Conservation (phyloP, 306 rosid genomes). For the Amphicarpaea edgeworthii region DNA sequence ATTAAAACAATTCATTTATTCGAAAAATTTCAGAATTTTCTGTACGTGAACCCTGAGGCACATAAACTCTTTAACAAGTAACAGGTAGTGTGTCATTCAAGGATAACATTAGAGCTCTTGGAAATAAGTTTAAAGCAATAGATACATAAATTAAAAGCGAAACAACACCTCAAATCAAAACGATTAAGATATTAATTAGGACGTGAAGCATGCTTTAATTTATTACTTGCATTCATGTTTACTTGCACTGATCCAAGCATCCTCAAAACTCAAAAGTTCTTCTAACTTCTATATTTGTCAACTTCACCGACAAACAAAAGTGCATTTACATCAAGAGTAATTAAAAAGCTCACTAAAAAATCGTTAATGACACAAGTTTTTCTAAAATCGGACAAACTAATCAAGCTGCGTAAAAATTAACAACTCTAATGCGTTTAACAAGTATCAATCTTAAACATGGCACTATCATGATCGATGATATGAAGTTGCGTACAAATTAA, state of each 20-base stretch:
- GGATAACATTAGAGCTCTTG: neutral
- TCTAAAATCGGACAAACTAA: neutral
- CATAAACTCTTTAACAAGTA: too few species aligned
- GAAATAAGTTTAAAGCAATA: neutral
- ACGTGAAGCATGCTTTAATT: conserved; percentile 14
- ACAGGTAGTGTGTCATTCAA: neutral
- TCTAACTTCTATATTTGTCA: conserved; percentile 22
- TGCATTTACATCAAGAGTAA: neutral
- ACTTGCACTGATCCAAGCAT: neutral
- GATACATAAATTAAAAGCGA: neutral
- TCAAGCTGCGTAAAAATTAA: neutral
- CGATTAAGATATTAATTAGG: conserved; percentile 8
- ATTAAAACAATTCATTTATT: too few species aligned
- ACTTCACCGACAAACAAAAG: conserved; percentile 12
- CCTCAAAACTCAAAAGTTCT: conserved; percentile 1
- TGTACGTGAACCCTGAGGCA: too few species aligned
- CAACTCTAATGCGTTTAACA: neutral
- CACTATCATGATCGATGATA: neutral
- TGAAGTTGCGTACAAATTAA: too few species aligned
- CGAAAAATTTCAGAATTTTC: too few species aligned
- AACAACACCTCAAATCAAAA: conserved; percentile 1
- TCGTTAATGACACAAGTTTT: neutral
- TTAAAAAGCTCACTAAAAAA: neutral
- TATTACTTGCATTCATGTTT: neutral
- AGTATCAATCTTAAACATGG: conserved; percentile 10